These are phyloP conservation scores for Penicillium sp. DNA, from an alignment of 2,329 filamentous ascomycete genomes.

Conservation along the genomic window DNA sequence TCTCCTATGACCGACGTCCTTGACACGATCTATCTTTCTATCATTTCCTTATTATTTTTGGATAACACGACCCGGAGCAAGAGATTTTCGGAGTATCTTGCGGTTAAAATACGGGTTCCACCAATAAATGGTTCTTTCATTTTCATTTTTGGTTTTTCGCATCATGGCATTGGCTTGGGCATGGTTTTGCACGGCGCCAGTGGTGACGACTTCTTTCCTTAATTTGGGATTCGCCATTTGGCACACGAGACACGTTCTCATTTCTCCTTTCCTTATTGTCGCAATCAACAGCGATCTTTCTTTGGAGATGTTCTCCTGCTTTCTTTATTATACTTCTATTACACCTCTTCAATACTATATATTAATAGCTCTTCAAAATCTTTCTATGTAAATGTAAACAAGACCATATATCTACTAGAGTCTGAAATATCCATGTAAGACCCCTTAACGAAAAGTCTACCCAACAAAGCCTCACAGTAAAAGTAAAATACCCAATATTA, in stretches of 20 bases:
- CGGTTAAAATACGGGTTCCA: background rate
- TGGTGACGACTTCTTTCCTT: slow-evolving; percentile 9
- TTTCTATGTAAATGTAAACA: background rate
- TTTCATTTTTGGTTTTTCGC: slow-evolving; percentile 5
- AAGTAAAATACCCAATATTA: slow-evolving; percentile 4
- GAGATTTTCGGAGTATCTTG: background rate
- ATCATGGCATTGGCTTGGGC: slow-evolving; percentile 13
- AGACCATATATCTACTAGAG: too few relatives aligned
- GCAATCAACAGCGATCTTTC: background rate
- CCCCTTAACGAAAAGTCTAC: background rate
- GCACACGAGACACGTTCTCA: slow-evolving; percentile 11
- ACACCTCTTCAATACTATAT: slow-evolving; percentile 3
- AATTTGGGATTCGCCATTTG: slow-evolving; percentile 5
- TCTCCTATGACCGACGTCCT: slow-evolving; percentile 3
- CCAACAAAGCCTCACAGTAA: background rate
- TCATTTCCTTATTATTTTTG: slow-evolving; percentile 4
- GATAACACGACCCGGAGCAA: slow-evolving; percentile 6
- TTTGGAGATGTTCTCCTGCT: background rate
- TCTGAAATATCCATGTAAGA: background rate
- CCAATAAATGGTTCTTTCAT: background rate
- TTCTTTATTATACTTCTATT: background rate
- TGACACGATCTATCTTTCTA: slow-evolving; percentile 3
- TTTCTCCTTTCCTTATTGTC: background rate
- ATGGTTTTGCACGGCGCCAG: slow-evolving; percentile 14
- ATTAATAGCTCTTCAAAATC: background rate